phyloP scores from a whole-genome alignment of 805 yeast species.

The Yamadazyma nakazawae region DNA sequence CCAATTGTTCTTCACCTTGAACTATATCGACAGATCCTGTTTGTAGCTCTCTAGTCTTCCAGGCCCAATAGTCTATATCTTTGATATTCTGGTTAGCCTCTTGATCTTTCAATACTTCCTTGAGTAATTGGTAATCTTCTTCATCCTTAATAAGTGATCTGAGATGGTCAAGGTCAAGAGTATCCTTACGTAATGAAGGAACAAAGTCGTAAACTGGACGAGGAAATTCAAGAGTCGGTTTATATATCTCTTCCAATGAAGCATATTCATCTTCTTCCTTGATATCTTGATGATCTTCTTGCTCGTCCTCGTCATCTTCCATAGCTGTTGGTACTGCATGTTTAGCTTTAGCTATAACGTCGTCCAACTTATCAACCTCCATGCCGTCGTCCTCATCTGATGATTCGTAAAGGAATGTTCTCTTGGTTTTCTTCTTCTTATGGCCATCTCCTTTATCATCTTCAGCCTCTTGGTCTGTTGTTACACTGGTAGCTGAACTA shows the following conservation, averaged over 20 bases:
- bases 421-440: constrained; percentile 16
- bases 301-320: constrained; percentile 18
- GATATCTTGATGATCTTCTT: constrained; percentile 16
- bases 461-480: constrained; percentile 20
- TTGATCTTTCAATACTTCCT: constrained; percentile 35
- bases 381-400: constrained; percentile 25
- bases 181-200: constrained; percentile 16
- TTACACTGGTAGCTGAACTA: constrained; percentile 20
- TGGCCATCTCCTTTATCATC: constrained; percentile 24
- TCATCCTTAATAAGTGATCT: constrained; percentile 62
- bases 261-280: constrained; percentile 26
- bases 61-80: constrained; percentile 60
- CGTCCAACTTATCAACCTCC: constrained; percentile 19
- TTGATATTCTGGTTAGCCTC: constrained; percentile 19
- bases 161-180: constrained; percentile 45
- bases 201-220: constrained; percentile 51
- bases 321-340: constrained; percentile 18
- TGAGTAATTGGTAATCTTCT: constrained; percentile 64
- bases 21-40: constrained; percentile 16
- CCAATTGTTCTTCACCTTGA: constrained; percentile 26
- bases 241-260: constrained; percentile 35
- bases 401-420: constrained; percentile 32
- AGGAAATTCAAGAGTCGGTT: constrained; percentile 53
- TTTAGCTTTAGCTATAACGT: constrained; percentile 6
- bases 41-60: constrained; percentile 47